Conservation (phyloP, 192 early-diverging fungal genomes). For the Umbelopsis sp. region DNA sequence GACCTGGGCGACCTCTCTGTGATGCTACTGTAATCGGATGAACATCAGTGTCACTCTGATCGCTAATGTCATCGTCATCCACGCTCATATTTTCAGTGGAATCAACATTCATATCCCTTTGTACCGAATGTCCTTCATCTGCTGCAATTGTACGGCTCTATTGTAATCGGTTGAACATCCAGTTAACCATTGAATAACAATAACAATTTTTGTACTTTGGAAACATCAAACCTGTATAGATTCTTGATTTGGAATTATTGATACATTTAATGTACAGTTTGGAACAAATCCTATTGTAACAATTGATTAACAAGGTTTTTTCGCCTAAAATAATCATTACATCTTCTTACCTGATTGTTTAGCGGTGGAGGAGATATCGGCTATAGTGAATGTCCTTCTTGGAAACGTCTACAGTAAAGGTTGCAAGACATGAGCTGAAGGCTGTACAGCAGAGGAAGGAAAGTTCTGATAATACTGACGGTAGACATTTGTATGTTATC, state of each 20-base stretch:
- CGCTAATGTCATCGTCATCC: not conserved
- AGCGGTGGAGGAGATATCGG: not conserved
- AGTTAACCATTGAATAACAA: too few relatives aligned
- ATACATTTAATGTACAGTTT: slow-evolving; percentile 6
- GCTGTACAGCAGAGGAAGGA: too few relatives aligned
- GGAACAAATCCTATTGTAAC: not conserved
- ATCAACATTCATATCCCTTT: not conserved
- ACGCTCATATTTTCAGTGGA: not conserved
- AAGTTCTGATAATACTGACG: not conserved
- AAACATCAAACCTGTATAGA: not conserved
- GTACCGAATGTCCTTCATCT: not conserved
- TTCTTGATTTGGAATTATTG: not conserved
- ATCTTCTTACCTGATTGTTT: not conserved
- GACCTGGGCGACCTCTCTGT: not conserved
- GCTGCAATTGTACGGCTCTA: not conserved
- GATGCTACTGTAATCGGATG: not conserved
- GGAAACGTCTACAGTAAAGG: not conserved
- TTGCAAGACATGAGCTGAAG: not conserved
- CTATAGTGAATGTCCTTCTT: not conserved
- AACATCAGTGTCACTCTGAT: not conserved
- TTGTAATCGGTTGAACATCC: not conserved
- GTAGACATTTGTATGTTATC: not conserved
- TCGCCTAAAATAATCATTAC: not conserved
- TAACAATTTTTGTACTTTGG: not conserved
- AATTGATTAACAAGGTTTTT: not conserved